These are phyloP conservation scores for Cylindrodendrum hubeiense DNA, from an alignment of 2,329 filamentous ascomycete genomes.

Conservation along the genomic window DNA sequence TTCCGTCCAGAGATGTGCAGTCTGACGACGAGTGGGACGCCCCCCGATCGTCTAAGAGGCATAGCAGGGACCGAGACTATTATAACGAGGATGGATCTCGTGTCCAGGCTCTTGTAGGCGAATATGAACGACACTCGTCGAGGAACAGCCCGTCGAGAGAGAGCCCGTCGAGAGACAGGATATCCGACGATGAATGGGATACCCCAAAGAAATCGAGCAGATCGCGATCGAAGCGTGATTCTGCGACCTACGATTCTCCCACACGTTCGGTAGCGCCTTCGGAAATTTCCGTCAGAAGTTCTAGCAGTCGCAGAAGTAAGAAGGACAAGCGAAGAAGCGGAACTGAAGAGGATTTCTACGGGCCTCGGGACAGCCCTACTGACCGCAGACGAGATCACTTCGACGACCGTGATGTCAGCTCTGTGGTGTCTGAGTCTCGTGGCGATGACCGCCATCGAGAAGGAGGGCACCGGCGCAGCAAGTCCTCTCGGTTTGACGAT, in stretches of 20 bases:
- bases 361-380: slow-evolving; percentile 52
- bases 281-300: slow-evolving; percentile 52
- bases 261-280: slow-evolving; percentile 50
- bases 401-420: slow-evolving; percentile 62
- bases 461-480: slow-evolving; percentile 47
- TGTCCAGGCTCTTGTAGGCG: slow-evolving; percentile 26
- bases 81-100: slow-evolving; percentile 29
- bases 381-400: slow-evolving; percentile 55
- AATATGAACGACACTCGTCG: slow-evolving; percentile 18
- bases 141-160: background rate
- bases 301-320: slow-evolving; percentile 56
- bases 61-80: slow-evolving; percentile 32
- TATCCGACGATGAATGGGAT: slow-evolving; percentile 45
- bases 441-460: slow-evolving; percentile 50
- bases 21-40: slow-evolving; percentile 36
- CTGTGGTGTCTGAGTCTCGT: slow-evolving; percentile 61
- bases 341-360: slow-evolving; percentile 51
- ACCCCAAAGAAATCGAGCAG: slow-evolving; percentile 48
- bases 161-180: slow-evolving; percentile 29
- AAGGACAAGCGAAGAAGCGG: slow-evolving; percentile 54
- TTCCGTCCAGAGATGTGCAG: slow-evolving; percentile 33
- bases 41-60: slow-evolving; percentile 30
- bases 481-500: slow-evolving; percentile 55
- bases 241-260: slow-evolving; percentile 44
- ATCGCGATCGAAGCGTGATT: slow-evolving; percentile 51